Evolutionary conservation across 164 flowering plant species (phyloP).

Genomic region (Piper betle): DNA sequence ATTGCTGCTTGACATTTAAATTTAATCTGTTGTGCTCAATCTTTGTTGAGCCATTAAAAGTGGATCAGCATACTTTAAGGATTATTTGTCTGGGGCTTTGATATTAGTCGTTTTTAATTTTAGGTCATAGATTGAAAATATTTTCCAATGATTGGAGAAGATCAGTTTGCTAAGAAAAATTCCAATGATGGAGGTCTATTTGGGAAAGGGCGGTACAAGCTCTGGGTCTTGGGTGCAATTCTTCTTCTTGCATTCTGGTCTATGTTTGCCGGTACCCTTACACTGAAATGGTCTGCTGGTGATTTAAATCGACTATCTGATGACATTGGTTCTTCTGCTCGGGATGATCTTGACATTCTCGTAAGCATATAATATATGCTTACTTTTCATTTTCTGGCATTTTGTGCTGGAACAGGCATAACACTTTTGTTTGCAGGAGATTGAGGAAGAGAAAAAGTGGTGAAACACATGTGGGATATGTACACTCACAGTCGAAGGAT

Average conservation of each 20-base stretch:
- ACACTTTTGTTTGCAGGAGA: constrained; percentile 38
- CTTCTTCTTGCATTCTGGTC: constrained; percentile 92
- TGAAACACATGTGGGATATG: constrained; percentile 98
- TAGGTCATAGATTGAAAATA: not conserved
- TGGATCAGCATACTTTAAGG: too few species aligned
- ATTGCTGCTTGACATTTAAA: too few species aligned
- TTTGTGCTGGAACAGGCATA: not conserved
- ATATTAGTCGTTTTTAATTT: too few species aligned
- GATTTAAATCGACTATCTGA: constrained; percentile 55
- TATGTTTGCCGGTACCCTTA: constrained; percentile 88
- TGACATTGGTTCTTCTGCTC: constrained; percentile 40
- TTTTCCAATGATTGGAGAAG: not conserved
- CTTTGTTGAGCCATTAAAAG: too few species aligned
- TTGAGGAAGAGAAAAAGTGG: constrained; percentile 98
- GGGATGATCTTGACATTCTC: constrained; percentile 86
- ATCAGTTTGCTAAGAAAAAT: constrained; percentile 22
- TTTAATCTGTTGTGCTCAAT: too few species aligned
- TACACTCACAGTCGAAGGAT: constrained; percentile 69
- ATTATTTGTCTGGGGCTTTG: too few species aligned
- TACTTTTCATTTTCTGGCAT: not conserved
- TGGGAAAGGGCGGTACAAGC: constrained; percentile 76
- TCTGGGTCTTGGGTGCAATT: constrained; percentile 88
- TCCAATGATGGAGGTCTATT: constrained; percentile 26
- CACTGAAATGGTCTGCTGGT: constrained; percentile 89
- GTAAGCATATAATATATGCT: constrained; percentile 13